These are phyloP conservation scores for Cytospora piceae DNA, from an alignment of 2,329 filamentous ascomycete species.

Conservation along the genomic window DNA sequence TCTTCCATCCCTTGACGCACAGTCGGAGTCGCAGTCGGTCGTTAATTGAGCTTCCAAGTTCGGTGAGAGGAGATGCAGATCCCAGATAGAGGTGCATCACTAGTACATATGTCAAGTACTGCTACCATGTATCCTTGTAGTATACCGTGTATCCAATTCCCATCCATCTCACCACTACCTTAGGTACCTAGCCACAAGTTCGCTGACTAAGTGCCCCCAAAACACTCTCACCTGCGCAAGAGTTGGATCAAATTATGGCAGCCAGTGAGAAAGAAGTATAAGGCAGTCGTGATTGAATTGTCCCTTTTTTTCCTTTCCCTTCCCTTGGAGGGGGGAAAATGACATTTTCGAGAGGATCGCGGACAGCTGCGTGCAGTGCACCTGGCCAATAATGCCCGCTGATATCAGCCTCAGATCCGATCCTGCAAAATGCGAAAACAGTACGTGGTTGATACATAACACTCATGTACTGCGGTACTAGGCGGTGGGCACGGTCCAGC, in stretches of 20 bases:
- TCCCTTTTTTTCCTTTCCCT: too few species aligned
- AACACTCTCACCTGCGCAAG: neutral
- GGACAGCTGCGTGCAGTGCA: neutral
- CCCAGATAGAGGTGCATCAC: slow-evolving; percentile 1
- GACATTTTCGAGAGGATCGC: neutral
- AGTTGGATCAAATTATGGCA: neutral
- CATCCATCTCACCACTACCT: too few species aligned
- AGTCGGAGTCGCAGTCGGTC: neutral
- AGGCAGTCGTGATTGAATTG: neutral
- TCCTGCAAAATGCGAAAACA: neutral
- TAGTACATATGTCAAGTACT: neutral
- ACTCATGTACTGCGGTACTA: neutral
- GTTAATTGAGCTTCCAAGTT: neutral
- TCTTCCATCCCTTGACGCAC: slow-evolving; percentile 2
- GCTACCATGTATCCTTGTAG: neutral
- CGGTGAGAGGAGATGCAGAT: neutral
- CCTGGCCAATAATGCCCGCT: neutral
- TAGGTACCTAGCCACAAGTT: too few species aligned
- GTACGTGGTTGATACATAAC: neutral
- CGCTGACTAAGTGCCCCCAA: neutral
- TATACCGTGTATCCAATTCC: neutral
- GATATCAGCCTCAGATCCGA: neutral
- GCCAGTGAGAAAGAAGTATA: neutral
- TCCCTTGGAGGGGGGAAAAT: neutral
- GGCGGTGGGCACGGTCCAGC: neutral